These are phyloP conservation scores for Aureobasidium namibiae DNA, from an alignment of 2,329 filamentous ascomycete species.

Conservation along the genomic window DNA sequence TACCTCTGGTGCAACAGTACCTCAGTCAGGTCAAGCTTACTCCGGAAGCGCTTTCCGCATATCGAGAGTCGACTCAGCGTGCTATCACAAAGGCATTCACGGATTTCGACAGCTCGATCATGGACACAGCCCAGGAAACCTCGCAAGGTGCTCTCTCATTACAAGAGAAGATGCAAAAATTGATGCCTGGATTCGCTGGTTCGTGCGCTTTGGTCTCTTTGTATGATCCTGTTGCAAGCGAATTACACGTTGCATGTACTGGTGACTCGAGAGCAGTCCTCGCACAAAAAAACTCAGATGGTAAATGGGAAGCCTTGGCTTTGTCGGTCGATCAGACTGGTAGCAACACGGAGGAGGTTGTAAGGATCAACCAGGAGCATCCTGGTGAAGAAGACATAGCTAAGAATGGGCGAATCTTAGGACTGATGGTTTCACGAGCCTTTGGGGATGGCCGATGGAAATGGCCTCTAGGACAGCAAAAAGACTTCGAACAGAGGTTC, in stretches of 20 bases:
- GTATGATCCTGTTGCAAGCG: slow-evolving; percentile 47
- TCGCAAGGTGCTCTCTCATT: background rate
- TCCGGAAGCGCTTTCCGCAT: slow-evolving; percentile 17
- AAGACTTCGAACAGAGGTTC: slow-evolving; percentile 38
- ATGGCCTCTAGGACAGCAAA: slow-evolving; percentile 47
- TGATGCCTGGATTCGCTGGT: slow-evolving; percentile 40
- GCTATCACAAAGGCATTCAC: slow-evolving; percentile 34
- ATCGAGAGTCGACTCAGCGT: slow-evolving; percentile 24
- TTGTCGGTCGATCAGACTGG: slow-evolving; percentile 61
- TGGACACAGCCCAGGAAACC: slow-evolving; percentile 13
- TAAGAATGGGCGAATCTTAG: slow-evolving; percentile 52
- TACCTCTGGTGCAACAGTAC: slow-evolving; percentile 18
- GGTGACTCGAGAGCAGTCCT: slow-evolving; percentile 62
- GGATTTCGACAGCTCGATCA: slow-evolving; percentile 31
- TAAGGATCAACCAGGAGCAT: slow-evolving; percentile 48
- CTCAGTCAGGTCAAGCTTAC: slow-evolving; percentile 18
- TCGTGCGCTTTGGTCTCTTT: slow-evolving; percentile 58
- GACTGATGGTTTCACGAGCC: slow-evolving; percentile 53
- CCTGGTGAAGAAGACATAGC: slow-evolving; percentile 54
- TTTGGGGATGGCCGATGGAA: slow-evolving; percentile 66
- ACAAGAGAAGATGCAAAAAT: slow-evolving; percentile 14
- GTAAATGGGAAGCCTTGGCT: slow-evolving; percentile 44
- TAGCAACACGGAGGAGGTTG: slow-evolving; percentile 51
- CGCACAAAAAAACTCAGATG: slow-evolving; percentile 37
- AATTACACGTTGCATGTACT: slow-evolving; percentile 55